Base-by-base conservation (phyloP, 768 basidiomycete genomes). In the Dacryopinax primogenitus region DNA sequence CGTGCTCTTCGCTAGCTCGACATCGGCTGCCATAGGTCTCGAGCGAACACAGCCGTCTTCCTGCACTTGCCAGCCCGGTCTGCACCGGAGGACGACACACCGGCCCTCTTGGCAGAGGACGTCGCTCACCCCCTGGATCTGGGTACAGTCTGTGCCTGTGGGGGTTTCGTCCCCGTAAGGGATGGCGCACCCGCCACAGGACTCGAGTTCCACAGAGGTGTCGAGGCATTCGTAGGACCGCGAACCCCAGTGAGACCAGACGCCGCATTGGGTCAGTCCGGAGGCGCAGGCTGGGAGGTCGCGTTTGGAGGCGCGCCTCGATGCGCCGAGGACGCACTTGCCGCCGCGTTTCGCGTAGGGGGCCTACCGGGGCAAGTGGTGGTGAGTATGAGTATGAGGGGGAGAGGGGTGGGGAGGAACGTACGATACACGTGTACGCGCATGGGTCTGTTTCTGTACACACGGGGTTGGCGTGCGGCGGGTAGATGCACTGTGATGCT, bases 121-220 rank as follows among this genome's bases (percentile, higher is more conserved):
- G 62, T 62, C 62, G 30, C 7, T 34, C 7, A 62, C 62, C 15
- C 62, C 62, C 62, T 37, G 13, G 62, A 62, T 62, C 62, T 62
- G 33, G 33, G 32, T 34, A 23, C 62, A 62, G 62, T 62, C 62
- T n/a, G 13, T 15, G 3, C 62, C 62, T 12, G 32, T 37, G 18
- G 33, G 15, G 33, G 30, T 3, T 34, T 62, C 51, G 51, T 32
- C 51, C 13, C 13, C 51, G 26, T 58, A 58, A 11, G 51, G 44
- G 4, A 39, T 37, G 3, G 62, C 62, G 63, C 66, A 68, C 13
- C 66, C 68, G 13, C 68, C 68, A 32, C 68, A 68, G 4, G 64
- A 65, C 41, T 63, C 64, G 47, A 39, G 33, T 37, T 64, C 62
- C 28, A 7, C 21, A 1, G 3, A 12, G 13, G 41, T 47, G 39